A percentile compares a stretch with the other conserved stretches of the same genome.
These are phyloP conservation scores for Zelonia costaricensis DNA, from an alignment of 208 protist genomes.

Conservation along the genomic window DNA sequence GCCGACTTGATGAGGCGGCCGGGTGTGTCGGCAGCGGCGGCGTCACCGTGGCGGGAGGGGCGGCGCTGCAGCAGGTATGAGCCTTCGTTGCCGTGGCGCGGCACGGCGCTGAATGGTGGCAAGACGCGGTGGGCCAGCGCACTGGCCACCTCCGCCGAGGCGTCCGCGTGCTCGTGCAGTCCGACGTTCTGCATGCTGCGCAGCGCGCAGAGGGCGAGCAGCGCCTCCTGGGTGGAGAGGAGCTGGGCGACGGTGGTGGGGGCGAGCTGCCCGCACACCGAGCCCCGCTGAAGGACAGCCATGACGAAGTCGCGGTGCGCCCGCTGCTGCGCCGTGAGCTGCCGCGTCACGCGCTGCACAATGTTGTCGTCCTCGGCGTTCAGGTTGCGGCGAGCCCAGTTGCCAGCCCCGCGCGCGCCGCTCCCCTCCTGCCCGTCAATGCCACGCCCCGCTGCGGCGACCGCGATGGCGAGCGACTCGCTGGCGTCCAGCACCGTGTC, in stretches of 20 bases:
- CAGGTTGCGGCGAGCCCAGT: slow-evolving; percentile 77
- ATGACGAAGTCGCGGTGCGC: slow-evolving; percentile 71
- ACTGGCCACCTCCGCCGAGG: slow-evolving; percentile 4
- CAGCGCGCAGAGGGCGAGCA: slow-evolving; percentile 59
- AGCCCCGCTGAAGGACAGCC: slow-evolving; percentile 51
- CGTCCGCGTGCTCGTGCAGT: slow-evolving; percentile 9
- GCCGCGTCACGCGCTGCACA: slow-evolving; percentile 63
- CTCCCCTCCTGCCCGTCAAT: background rate
- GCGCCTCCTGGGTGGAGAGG: slow-evolving; percentile 71
- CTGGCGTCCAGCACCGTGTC: slow-evolving; percentile 48
- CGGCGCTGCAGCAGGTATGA: slow-evolving; percentile 16
- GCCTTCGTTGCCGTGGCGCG: background rate
- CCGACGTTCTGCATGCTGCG: slow-evolving; percentile 79
- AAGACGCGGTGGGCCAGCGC: slow-evolving; percentile 4
- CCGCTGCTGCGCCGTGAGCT: slow-evolving; percentile 65
- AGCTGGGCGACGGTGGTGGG: slow-evolving; percentile 56
- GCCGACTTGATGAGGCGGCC: slow-evolving; percentile 15
- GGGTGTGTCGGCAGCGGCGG: background rate
- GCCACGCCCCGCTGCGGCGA: no score
- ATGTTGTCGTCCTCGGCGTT: slow-evolving; percentile 79
- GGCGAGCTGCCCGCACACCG: slow-evolving; percentile 33
- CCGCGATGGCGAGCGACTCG: slow-evolving; percentile 9
- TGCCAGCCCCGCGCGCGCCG: slow-evolving; percentile 14
- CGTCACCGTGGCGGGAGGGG: slow-evolving; percentile 7
- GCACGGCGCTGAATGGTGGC: slow-evolving; percentile 22